These are phyloP conservation scores for Talaromyces thailandensis DNA, from an alignment of 495 filamentous ascomycete species.

Conservation along the genomic window DNA sequence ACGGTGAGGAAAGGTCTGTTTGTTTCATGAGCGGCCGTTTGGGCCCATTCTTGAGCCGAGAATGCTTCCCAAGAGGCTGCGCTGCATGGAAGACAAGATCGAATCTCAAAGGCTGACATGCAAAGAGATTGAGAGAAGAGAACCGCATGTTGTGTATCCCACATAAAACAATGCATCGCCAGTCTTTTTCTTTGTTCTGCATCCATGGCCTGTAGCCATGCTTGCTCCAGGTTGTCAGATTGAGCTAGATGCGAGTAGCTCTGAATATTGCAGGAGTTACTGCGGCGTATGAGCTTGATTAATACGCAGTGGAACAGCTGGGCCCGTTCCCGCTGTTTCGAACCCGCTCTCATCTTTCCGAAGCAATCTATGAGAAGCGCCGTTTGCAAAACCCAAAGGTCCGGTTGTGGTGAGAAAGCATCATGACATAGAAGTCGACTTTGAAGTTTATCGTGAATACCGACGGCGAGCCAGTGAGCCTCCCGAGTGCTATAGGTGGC, in stretches of 20 bases:
- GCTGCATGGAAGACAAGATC: conserved; percentile 37
- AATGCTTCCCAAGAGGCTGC: conserved; percentile 41
- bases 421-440: conserved; percentile 31
- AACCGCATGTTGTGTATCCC: conserved; percentile 49
- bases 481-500: conserved; percentile 46
- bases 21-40: conserved; percentile 18
- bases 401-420: conserved; percentile 37
- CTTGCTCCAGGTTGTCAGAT: conserved; percentile 21
- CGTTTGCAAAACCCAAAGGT: conserved; percentile 45
- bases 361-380: conserved; percentile 52
- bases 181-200: conserved; percentile 46
- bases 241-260: conserved; percentile 18
- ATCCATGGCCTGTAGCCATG: conserved; percentile 41
- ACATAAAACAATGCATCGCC: conserved; percentile 49
- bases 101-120: conserved; percentile 50
- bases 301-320: conserved; percentile 49
- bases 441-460: conserved; percentile 39
- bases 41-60: conserved; percentile 36
- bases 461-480: conserved; percentile 44
- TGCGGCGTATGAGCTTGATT: conserved; percentile 49
- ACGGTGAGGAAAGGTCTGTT: conserved; percentile 31
- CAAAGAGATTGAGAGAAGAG: conserved; percentile 49
- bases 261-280: conserved; percentile 38
- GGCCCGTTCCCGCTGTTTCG: conserved; percentile 44
- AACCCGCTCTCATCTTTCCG: conserved; percentile 46